These are phyloP conservation scores for Aspergillus jensenii DNA, from an alignment of 2,329 filamentous ascomycete species.

Conservation along the genomic window DNA sequence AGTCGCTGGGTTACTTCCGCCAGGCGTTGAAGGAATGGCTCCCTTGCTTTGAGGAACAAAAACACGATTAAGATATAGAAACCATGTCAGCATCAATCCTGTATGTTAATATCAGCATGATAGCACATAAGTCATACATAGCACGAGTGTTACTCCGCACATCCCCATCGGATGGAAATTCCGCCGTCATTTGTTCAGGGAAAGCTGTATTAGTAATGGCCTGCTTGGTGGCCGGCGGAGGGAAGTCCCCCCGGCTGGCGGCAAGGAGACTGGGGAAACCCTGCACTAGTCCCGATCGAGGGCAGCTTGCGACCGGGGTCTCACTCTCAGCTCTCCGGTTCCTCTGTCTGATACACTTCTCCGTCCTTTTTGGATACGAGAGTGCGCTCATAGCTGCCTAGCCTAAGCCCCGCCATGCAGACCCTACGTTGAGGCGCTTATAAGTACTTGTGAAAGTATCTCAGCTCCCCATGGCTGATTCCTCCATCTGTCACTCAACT, in stretches of 20 bases:
- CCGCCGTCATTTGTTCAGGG: too few relatives aligned
- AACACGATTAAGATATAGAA: background rate
- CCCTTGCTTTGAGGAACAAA: conserved; percentile 36
- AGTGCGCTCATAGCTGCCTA: background rate
- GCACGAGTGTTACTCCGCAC: background rate
- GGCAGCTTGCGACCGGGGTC: background rate
- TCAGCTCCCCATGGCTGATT: background rate
- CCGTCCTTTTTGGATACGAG: background rate
- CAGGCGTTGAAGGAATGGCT: conserved; percentile 49
- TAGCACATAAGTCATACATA: background rate
- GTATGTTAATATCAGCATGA: background rate
- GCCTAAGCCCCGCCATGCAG: background rate
- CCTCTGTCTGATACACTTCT: background rate
- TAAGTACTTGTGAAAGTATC: background rate
- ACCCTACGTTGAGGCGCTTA: background rate
- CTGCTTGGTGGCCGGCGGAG: too few relatives aligned
- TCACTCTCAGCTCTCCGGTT: too few relatives aligned
- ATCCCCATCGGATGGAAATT: background rate
- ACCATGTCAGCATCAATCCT: background rate
- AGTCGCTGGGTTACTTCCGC: conserved; percentile 39
- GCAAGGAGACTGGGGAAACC: too few relatives aligned
- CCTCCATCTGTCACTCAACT: background rate
- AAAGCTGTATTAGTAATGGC: too few relatives aligned
- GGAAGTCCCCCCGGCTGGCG: too few relatives aligned
- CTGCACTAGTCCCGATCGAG: background rate